These are phyloP conservation scores for Tetraselmis striata DNA, from an alignment of 139 green algal species.

Conservation along the genomic window DNA sequence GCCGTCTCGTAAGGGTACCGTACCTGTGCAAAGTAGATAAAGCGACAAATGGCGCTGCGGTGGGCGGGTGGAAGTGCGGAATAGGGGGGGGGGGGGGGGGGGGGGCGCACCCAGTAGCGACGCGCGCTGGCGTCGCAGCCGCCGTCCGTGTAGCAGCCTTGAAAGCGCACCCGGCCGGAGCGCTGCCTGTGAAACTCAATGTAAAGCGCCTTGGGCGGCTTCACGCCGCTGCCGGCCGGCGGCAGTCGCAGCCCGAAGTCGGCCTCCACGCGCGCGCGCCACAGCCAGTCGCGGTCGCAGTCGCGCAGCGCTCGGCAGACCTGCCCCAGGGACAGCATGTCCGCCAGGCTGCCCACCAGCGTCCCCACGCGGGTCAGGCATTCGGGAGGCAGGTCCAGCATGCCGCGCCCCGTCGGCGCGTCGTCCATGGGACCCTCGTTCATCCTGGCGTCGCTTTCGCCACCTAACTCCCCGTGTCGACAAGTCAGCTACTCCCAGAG, in stretches of 20 bases:
- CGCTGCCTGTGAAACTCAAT: neutral
- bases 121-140: conserved; percentile 12
- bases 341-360: neutral
- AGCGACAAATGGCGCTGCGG: neutral
- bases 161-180: conserved; percentile 10
- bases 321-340: neutral
- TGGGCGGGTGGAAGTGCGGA: neutral
- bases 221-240: neutral
- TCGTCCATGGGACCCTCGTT: too few relatives aligned
- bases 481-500: too few relatives aligned
- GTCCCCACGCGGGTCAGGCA: neutral
- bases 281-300: neutral
- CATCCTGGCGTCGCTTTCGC: too few relatives aligned
- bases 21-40: neutral
- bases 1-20: too few relatives aligned
- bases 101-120: conserved; percentile 18
- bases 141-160: conserved; percentile 23
- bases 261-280: neutral
- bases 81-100: neutral
- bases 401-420: too few relatives aligned
- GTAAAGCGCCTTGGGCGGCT: neutral
- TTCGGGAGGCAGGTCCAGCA: neutral
- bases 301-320: neutral
- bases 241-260: neutral
- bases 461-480: too few relatives aligned